These are phyloP conservation scores for Vachellia pachyceras DNA, from an alignment of 306 rosid genomes.

Conservation along the genomic window DNA sequence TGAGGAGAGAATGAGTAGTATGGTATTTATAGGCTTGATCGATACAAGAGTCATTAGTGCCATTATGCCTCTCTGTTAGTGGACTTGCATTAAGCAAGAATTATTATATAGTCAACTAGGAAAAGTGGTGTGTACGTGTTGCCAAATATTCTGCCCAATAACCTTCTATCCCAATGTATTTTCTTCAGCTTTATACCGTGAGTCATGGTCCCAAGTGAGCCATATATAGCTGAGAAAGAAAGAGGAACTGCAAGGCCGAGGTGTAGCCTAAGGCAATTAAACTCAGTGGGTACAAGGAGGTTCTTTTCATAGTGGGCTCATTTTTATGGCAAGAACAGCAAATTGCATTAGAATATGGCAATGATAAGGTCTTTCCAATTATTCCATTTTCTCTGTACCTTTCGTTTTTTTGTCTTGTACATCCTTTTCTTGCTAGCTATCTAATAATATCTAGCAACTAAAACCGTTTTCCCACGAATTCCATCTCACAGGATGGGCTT, in stretches of 20 bases:
- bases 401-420: conserved; percentile 21
- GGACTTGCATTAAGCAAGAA: background rate
- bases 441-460: conserved; percentile 6
- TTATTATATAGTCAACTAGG: conserved; percentile 4
- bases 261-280: background rate
- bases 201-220: conserved; percentile 13
- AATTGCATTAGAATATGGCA: conserved; percentile 42
- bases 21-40: conserved; percentile 22
- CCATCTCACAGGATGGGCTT: conserved; percentile 17
- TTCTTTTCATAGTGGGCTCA: conserved; percentile 20
- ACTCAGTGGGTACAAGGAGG: conserved; percentile 18
- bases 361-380: conserved; percentile 31
- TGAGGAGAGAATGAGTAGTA: background rate
- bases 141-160: conserved; percentile 33
- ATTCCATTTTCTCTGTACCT: conserved; percentile 31
- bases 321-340: conserved; percentile 16
- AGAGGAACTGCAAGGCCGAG: background rate
- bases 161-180: background rate
- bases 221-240: background rate
- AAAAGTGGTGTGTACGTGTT: background rate
- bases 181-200: conserved; percentile 1
- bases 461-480: background rate
- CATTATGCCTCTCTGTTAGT: conserved; percentile 23
- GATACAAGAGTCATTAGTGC: conserved; percentile 6
- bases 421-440: background rate